Base-by-base conservation (phyloP, 2,329 filamentous ascomycete species). In the Emergomyces pasteurianus region DNA sequence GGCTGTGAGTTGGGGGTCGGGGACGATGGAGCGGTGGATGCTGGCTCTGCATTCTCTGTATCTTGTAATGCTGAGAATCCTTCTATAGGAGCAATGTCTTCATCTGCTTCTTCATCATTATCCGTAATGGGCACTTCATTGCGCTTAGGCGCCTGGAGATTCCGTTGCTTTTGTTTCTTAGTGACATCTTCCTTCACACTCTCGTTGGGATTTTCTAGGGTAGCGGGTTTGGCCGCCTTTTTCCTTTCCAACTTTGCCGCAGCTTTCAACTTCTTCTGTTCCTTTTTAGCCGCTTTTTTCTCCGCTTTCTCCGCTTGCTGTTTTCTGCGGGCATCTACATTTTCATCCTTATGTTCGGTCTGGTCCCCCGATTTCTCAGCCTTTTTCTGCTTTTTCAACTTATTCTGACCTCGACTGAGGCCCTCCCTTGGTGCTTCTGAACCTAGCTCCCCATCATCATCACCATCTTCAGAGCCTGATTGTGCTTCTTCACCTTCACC, bases 401-500 rank as follows among this genome's bases (percentile, higher is more conserved):
- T 77, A 63, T 71, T 69, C 65, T 68, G 66, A 46, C 68, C 73
- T 61, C 78, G 74, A 64, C 75, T 87, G 64, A 89, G 70, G 1
- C 86, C 86, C 71, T 90, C 81, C 50, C 81, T 79, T 2, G 87
- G 87, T 65, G 79, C 59, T 60, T 77, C 74, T 16, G 73, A 71
- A 60, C 73, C 74, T 21, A 74, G 58, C 78, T 81, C 49, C 56
- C 65, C 69, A 28, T 79, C 79, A 0, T 78, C 78, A 5, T 81
- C 49, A 58, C 65, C 69, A 23, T 79, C 79, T 0, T 78, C 78
- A 5, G 78, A 80, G 23, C 75, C 76, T 47, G 71, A 67, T n/a
- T 75, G 52, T 34, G 72, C 60, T 31, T 61, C 47, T 42, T 86
- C 77, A 34, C 9, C 28, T n/a, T 52, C 49, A 31, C 85, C 77